Base-by-base conservation (phyloP, 2,329 filamentous ascomycete genomes). In the Penicillium sclerotigenum region DNA sequence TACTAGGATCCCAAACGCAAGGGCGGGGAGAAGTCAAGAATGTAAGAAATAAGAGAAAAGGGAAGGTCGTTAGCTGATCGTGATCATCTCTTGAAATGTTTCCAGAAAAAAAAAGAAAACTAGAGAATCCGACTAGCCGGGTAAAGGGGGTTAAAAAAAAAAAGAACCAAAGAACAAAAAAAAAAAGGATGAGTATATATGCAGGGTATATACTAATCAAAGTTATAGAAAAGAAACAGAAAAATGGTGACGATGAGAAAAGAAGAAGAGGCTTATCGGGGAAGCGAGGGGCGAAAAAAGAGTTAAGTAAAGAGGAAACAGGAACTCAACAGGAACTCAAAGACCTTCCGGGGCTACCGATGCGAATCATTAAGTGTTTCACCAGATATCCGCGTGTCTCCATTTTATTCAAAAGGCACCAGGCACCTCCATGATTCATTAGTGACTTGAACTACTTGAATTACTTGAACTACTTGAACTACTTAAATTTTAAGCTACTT, bases 261-360 rank as follows among this genome's bases (percentile, higher is more conserved):
- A 36, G 26, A 8, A 38, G 34, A 37, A 58, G 65, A 66, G 66
- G 67, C 69, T 71, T 68, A 69, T 71, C 68, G 66, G 68, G 22
- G 40, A 69, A 71, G 65, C 65, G 60, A 63, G 62, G 61, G 63
- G 61, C 57, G 63, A 51, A 49, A 29, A 34, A 47, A 33, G 26
- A 22, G 43, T 22, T 16, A 18, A 36, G 41, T 29, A 20, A 45
- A 29, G n/a, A 36, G n/a, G n/a, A 47, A 24, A 26, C 46, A 29
- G 38, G 38, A 43, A 31, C 37, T 46, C 28, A 45, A 46, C 43
- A 62, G 58, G 62, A 62, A 62, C 56, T 55, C 33, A 36, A 53
- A 34, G 47, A 29, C 36, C 52, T 65, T 65, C 63, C 62, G 63
- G 62, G 57, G 43, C 57, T 60, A 65, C 63, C 63, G 62, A 64